Evolutionary conservation across 2,329 filamentous ascomycete genomes (phyloP), one percentile per base, ranked within the genome.

Genomic region (Aspergillus ustus): DNA sequence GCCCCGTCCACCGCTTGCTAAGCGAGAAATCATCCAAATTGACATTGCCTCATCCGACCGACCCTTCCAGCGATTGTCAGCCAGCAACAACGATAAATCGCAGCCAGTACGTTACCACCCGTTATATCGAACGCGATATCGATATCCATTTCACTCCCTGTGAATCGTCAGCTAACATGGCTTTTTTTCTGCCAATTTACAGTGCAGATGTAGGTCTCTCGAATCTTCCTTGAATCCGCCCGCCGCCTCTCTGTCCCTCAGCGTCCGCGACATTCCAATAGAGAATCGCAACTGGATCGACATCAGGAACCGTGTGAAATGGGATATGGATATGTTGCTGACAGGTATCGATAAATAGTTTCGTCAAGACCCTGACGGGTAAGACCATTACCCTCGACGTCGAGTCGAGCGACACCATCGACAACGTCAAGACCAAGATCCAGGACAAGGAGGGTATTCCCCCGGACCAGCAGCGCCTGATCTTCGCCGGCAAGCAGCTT

Each of bases 381-480:
- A 98, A 98, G 92, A 98, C 94, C 83, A 97, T 98, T 88, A 98
- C 95, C 84, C 91, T 97, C 78, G 94, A 98, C 90, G 93, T 97
- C 82, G 94, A 97, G 90, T 97, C 93, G 78, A 92, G 89, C 80
- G 94, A 98, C 85, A 97, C 94, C 77, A 98, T 98, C 86, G 94
- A 98, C 89, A 98, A 97, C 89, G 94, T 98, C 84, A 98, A 98
- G 90, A 90, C 89, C 86, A 97, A 97, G 91, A 97, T 98, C 83
- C 94, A 97, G 87, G 93, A 97, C 85, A 97, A 97, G 91, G 94
- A 97, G 86, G 94, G 94, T 76, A 97, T 97, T 73, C 94, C 94
- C 76, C 93, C 93, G 71, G 94, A 97, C 84, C 93, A 97, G 84
- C 94, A 98, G 88, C 93, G 94, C 79, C 83, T 98, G 86, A 97